Percentiles rank a stretch among this genome's conserved stretches.
Conservation (phyloP, 164 flowering plant species). For the Stephania japonica region DNA sequence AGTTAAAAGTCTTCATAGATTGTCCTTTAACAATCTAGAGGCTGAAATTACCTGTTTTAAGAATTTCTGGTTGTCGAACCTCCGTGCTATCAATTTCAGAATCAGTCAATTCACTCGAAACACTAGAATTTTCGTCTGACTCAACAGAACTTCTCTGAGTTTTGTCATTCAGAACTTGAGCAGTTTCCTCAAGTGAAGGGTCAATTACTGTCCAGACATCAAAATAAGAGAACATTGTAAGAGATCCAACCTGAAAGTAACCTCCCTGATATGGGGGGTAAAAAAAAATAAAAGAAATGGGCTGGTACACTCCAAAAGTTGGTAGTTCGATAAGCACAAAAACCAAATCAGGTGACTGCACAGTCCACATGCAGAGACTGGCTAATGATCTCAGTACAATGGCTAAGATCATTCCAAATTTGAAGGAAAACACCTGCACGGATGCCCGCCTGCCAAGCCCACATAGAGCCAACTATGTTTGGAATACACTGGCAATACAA, state of each 20-base stretch:
- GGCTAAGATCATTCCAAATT: not conserved
- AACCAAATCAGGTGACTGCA: not conserved
- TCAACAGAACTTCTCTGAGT: constrained; percentile 15
- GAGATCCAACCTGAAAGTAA: not conserved
- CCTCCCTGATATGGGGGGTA: not conserved
- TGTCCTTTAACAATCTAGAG: not conserved
- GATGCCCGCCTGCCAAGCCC: not conserved
- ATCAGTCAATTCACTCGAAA: constrained; percentile 42
- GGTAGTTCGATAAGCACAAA: not conserved
- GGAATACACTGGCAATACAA: not conserved
- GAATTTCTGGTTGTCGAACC: constrained; percentile 34
- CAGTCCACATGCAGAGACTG: not conserved
- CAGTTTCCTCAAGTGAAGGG: constrained; percentile 25
- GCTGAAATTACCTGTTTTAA: constrained; percentile 35
- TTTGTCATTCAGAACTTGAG: constrained; percentile 13
- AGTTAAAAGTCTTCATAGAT: not conserved
- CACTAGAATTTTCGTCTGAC: constrained; percentile 35
- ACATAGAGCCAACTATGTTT: not conserved
- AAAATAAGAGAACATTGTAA: not conserved
- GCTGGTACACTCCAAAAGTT: not conserved
- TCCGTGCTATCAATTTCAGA: constrained; percentile 31
- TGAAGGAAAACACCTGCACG: not conserved
- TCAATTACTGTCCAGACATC: constrained; percentile 50
- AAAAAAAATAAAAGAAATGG: not conserved
- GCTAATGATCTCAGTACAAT: not conserved